These are phyloP conservation scores for Akanthomyces lecanii DNA, from an alignment of 2,329 filamentous ascomycete species.

Conservation along the genomic window DNA sequence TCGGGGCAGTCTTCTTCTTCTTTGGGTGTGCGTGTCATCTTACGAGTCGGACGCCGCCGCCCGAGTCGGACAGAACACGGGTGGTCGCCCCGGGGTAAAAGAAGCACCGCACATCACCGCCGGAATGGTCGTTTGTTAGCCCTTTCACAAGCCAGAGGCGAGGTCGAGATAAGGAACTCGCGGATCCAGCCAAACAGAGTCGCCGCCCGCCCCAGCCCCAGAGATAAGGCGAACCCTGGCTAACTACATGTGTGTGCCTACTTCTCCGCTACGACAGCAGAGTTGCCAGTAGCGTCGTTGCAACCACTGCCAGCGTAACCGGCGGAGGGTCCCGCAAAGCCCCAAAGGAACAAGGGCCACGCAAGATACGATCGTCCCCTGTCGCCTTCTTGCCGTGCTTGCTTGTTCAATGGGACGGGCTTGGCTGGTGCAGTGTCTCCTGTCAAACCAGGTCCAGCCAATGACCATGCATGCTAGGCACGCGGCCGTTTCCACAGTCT, in stretches of 20 bases:
- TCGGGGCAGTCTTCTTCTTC: too few species aligned
- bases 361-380: conserved; percentile 3
- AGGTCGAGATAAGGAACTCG: neutral
- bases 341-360: neutral
- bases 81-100: neutral
- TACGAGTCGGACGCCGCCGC: conserved; percentile 12
- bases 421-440: too few species aligned
- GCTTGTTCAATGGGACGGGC: neutral
- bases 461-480: neutral
- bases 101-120: conserved; percentile 5
- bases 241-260: neutral
- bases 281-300: neutral
- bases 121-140: neutral
- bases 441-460: neutral
- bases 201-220: neutral
- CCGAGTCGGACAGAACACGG: neutral
- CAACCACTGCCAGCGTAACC: neutral
- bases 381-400: neutral
- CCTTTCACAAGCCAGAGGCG: conserved; percentile 1
- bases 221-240: conserved; percentile 3
- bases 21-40: too few species aligned
- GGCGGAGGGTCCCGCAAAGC: neutral
- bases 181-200: neutral
- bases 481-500: neutral
- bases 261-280: too few species aligned